Evolutionary conservation across 345 rosid genomes (phyloP).

Genomic region (Citrus sp.): DNA sequence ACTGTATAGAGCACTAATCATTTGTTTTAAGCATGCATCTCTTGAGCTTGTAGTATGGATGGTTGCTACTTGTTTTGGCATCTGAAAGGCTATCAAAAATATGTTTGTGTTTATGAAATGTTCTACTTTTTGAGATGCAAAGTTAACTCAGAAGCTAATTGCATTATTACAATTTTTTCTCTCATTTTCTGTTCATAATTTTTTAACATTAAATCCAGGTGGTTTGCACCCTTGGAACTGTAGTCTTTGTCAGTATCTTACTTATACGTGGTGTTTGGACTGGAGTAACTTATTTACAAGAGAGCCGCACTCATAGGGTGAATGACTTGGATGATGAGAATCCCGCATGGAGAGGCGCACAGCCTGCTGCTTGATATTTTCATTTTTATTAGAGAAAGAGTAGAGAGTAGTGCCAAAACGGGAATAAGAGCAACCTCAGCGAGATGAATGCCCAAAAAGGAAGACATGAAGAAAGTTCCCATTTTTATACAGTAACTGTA

Average conservation of each 20-base stretch:
- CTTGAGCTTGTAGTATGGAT: not conserved
- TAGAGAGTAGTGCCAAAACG: not conserved
- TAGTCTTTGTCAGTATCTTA: slow-evolving; percentile 63
- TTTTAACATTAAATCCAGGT: slow-evolving; percentile 35
- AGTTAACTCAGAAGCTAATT: not conserved
- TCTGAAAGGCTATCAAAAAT: not conserved
- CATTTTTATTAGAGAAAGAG: not conserved
- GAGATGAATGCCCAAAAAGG: not conserved
- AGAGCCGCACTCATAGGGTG: slow-evolving; percentile 28
- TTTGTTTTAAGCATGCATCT: not conserved
- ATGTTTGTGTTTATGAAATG: not conserved
- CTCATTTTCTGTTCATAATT: not conserved
- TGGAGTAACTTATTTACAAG: slow-evolving; percentile 48
- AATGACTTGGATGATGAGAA: slow-evolving; percentile 34
- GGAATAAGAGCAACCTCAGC: not conserved
- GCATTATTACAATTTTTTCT: not conserved
- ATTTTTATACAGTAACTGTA: not conserved
- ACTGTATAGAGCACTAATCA: not conserved
- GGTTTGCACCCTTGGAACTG: slow-evolving; percentile 65
- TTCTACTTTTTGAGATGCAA: not conserved
- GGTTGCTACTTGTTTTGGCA: not conserved
- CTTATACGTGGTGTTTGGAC: slow-evolving; percentile 61
- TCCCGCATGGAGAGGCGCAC: slow-evolving; percentile 43
- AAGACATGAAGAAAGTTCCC: not conserved
- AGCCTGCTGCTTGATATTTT: slow-evolving; percentile 38